Evolutionary conservation across 2,329 filamentous ascomycete genomes (phyloP), one percentile per base, ranked within the genome.

Genomic region (Sclerotinia minor): DNA sequence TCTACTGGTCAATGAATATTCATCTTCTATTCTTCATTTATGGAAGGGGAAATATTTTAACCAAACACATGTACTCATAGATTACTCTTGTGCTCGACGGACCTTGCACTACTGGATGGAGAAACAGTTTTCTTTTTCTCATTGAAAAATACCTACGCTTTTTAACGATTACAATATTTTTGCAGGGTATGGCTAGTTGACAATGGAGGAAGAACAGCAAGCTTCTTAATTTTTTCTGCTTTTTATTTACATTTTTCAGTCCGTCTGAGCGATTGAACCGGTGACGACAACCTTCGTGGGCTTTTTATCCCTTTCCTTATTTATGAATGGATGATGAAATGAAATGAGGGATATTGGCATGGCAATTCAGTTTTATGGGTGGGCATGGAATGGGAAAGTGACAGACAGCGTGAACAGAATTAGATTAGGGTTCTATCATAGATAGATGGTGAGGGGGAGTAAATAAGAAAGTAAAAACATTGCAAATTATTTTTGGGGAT

Each of bases 51-150:
- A 66, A 69, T 66, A 67, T 50, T 68, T 71, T 72, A 67, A 73
- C 69, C 69, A 68, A 26, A 59, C 26, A 52, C 67, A 65, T 75
- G 73, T 75, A 75, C 70, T 73, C 71, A 75, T 76, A 76, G 72
- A 75, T 68, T 71, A 72, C 59, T 67, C 69, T 69, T 72, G 64
- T 67, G 64, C 38, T 67, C 64, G 32, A 67, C 64, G 64, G 53
- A 55, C 38, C 47, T 53, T 61, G 64, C 64, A 66, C 45, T 66
- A 26, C 55, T 45, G 35, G 35, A 45, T 60, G 54, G 64, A 67
- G 55, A 32, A 52, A 67, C 55, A 29, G 44, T 44, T 61, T 60
- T 53, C 45, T 50, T 44, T 24, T 61, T 49, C 47, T 53, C 24
- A 13, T 61, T 49, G 44, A 50, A 24, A 50, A 50, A n/a, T 61